Evolutionary conservation across 345 rosid species (phyloP), one percentile per base, ranked within the genome.

Genomic region (Dimocarpus longan): DNA sequence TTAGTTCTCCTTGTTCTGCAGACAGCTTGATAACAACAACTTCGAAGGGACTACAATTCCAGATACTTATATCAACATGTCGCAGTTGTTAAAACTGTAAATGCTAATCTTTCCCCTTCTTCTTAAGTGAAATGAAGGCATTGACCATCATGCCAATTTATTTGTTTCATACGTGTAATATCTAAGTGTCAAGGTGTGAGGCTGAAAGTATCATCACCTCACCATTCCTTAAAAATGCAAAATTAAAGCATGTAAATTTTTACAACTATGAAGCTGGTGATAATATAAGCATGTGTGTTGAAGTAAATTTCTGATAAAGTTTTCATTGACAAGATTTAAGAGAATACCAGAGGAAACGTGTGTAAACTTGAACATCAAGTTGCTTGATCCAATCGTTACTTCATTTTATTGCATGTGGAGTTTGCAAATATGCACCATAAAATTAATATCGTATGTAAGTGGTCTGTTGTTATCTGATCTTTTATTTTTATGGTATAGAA

Each of bases 1-100:
- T 76, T 18, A 46, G 22, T 16, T 83, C 78, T 83, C 46, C 81
- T 78, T 39, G 46, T 76, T 83, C 80, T 86, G 87, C 92, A 96
- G 99, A 68, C 99, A 96, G 77, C 87, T 91, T 57, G 99, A 96
- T 82, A 94, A 94, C 84, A 96, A 96, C 91, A 82, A 91, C 84
- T 96, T 96, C 52, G 87, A 86, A 26, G 97, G 99, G 80, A 82
- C 76, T 64, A 66, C 87, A 9, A 96, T 96, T 83, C 99, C 99
- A 69, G 81, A 39, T 62, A 84, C 97, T 73, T 96, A 90, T 60
- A 83, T 87, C 70, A 89, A 86, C 84, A 91, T 96, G 94, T 80
- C 94, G 59, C 89, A 88, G 63, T 85, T 96, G 80, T 82, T 93
- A 87, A 96, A 96, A 78, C 21, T 96, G 99, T 96, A 93, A 94